Base-by-base conservation (phyloP, 495 filamentous ascomycete genomes). In the Lasiosphaeriaceae sp. region DNA sequence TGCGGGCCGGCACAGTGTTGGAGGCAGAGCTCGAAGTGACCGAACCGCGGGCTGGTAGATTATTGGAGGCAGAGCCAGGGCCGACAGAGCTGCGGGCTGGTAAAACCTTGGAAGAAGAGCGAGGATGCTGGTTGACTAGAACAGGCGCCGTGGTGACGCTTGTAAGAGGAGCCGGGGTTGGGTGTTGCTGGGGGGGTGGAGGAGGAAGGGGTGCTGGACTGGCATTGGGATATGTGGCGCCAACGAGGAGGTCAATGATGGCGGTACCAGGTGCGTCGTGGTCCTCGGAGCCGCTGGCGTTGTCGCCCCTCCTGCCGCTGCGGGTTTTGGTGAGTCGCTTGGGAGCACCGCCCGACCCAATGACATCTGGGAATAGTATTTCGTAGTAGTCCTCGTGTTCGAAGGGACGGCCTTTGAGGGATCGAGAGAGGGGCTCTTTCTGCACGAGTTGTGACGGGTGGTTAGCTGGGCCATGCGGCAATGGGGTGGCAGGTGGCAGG, bases 361-460 rank as follows among this genome's bases (percentile, higher is more conserved):
- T 69, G 26, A 80, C 77, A 48, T 80, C 77, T 29, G 74, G 76
- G 37, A 76, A 80, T 12, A 80, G 63, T 44, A 78, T 71, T 60
- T 79, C 74, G 73, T 77, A 77, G 59, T 70, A 79, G 17, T 78
- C 72, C 59, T 80, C 77, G 59, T 80, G 77, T 3, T 80, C 77
- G 60, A 79, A 79, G 0, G 77, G 72, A 2, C 77, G 69, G 37
- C 72, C 74, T 39, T 71, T 70, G 16, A 80, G 66, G 9, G 76
- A 76, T 41, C 74, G 73, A 8, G 76, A 77, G 11, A 79, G 62
- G 0, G 77, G 76, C 50, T 80, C 77, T 65, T 71, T 75, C 77
- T 80, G 46, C 3, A 34, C 26, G 17, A 17, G 2, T 4, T 4
- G 39, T 4, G 17, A 47, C 4, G 53, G 11, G 5, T 3, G 14